Evolutionary conservation across 106 monocot genomes (phyloP).

Genomic region (Dendrobium huoshanense): DNA sequence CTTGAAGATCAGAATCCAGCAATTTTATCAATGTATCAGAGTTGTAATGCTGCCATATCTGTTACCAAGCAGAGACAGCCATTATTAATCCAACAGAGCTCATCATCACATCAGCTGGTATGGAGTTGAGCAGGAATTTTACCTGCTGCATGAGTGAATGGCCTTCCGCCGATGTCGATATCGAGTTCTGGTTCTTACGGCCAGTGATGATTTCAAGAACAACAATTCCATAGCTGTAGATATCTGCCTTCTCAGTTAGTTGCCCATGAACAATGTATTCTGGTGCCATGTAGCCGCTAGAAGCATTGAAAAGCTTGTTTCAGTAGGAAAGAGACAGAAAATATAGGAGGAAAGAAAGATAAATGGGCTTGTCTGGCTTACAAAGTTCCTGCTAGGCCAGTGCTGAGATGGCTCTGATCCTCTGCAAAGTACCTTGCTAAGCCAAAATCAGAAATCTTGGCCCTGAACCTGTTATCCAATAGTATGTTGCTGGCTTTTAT

Average conservation of each 20-base stretch:
- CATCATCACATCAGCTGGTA: too few relatives aligned
- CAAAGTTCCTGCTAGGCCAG: constrained; percentile 69
- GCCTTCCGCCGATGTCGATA: constrained; percentile 28
- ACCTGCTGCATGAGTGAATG: constrained; percentile 40
- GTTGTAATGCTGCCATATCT: constrained; percentile 57
- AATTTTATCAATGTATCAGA: constrained; percentile 28
- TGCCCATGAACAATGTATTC: constrained; percentile 66
- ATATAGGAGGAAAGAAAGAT: neutral
- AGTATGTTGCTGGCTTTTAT: constrained; percentile 71
- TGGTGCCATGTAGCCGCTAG: constrained; percentile 71
- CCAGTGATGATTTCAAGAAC: constrained; percentile 58
- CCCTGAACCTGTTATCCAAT: constrained; percentile 44
- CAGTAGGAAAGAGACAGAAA: neutral
- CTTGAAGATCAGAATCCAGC: constrained; percentile 37
- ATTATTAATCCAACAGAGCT: neutral
- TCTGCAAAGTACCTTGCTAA: constrained; percentile 51
- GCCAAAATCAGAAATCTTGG: constrained; percentile 68
- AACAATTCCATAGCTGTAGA: constrained; percentile 53
- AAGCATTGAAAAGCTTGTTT: neutral
- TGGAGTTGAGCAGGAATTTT: neutral
- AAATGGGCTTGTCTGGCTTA: constrained; percentile 15
- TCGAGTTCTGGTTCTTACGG: constrained; percentile 36
- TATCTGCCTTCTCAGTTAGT: constrained; percentile 60
- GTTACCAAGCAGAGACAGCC: neutral
- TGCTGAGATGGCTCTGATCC: constrained; percentile 68